A percentile compares a stretch with the other conserved stretches of the same genome.
Evolutionary conservation across 352 stramenopile species (phyloP).

Genomic region (Aphanomyces euteiches): DNA sequence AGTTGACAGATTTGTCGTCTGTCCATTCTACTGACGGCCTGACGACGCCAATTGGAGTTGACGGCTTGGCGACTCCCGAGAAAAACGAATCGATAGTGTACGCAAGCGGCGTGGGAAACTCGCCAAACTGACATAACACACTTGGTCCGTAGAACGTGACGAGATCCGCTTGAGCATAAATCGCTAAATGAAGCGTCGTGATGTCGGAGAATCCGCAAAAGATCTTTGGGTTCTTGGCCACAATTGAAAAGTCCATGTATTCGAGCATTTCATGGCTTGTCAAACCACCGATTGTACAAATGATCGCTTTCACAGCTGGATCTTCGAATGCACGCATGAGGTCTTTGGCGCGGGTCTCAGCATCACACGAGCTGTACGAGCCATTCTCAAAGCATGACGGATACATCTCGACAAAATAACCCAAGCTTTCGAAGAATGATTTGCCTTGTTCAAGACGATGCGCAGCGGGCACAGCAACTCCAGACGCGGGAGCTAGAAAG

Average conservation of each 20-base stretch:
- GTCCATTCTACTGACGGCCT: conserved; percentile 48
- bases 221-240: conserved; percentile 47
- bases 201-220: conserved; percentile 62
- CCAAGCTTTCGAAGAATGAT: not conserved
- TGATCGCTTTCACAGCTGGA: conserved; percentile 40
- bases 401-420: not conserved
- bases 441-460: conserved; percentile 8
- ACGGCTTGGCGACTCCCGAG: conserved; percentile 32
- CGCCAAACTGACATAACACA: conserved; percentile 53
- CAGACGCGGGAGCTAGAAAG: not conserved
- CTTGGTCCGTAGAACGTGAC: conserved; percentile 62
- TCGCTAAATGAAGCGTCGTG: conserved; percentile 55
- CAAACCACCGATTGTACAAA: conserved; percentile 55
- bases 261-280: conserved; percentile 61
- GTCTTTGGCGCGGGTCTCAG: conserved; percentile 36
- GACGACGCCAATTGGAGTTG: conserved; percentile 38
- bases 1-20: conserved; percentile 63
- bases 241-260: conserved; percentile 51
- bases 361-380: not conserved
- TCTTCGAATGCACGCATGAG: conserved; percentile 56
- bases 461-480: not conserved
- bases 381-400: not conserved
- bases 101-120: conserved; percentile 45
- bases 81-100: conserved; percentile 51
- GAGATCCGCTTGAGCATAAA: conserved; percentile 42